Conservation (phyloP, 179 eudicot genomes). For the Actinidia polygama region DNA sequence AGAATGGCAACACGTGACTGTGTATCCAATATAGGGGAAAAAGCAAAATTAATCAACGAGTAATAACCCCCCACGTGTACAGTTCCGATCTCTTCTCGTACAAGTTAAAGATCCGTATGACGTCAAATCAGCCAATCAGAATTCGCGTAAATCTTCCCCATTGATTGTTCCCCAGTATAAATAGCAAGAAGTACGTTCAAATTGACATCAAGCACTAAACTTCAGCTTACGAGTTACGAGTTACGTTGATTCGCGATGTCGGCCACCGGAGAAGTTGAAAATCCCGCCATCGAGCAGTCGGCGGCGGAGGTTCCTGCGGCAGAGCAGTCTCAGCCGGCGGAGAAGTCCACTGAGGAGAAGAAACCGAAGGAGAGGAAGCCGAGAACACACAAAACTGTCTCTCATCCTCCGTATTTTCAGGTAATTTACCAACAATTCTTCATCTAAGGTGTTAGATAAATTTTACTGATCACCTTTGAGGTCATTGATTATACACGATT, state of each 20-base stretch:
- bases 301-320: constrained; percentile 18
- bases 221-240: neutral
- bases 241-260: constrained; percentile 29
- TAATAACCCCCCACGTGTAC: constrained; percentile 40
- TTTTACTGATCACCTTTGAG: neutral
- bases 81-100: constrained; percentile 22
- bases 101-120: constrained; percentile 37
- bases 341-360: constrained; percentile 41
- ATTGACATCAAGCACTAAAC: neutral
- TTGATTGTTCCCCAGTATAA: constrained; percentile 36
- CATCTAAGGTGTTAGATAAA: neutral
- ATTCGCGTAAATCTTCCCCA: neutral
- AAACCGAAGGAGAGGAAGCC: constrained; percentile 44
- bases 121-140: constrained; percentile 35
- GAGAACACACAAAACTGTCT: constrained; percentile 37
- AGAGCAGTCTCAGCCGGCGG: constrained; percentile 20
- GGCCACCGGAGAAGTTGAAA: constrained; percentile 37
- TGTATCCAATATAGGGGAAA: neutral
- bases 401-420: constrained; percentile 86
- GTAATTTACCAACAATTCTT: constrained; percentile 24
- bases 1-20: constrained; percentile 26
- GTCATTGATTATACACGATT: neutral
- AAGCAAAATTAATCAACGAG: neutral
- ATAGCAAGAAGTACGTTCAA: neutral
- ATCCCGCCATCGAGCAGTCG: constrained; percentile 28